Conservation (phyloP, 805 yeast genomes). For the Hanseniaspora thailandica region DNA sequence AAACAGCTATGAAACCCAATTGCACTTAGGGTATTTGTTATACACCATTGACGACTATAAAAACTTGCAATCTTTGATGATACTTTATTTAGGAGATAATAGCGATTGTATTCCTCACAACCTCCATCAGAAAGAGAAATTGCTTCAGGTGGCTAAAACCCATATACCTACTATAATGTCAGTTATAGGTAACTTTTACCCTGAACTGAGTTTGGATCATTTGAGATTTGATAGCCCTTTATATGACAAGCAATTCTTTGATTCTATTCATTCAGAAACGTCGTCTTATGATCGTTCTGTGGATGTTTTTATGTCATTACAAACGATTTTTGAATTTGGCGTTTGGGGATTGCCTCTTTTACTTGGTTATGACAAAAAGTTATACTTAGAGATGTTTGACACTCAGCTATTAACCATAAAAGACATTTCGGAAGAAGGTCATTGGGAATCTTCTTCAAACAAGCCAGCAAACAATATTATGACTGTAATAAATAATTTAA, state of each 20-base stretch:
- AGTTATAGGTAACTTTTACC: no score
- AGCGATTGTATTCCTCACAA: no score
- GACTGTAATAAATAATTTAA: constrained; percentile 63
- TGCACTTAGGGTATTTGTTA: not conserved
- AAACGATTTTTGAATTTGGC: constrained; percentile 4
- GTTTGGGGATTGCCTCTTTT: not conserved
- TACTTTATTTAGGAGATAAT: not conserved
- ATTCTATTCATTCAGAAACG: not conserved
- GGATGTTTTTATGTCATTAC: no score
- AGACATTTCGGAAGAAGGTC: constrained; percentile 70
- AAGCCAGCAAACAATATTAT: constrained; percentile 62
- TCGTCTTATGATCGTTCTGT: no score
- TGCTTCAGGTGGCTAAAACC: no score
- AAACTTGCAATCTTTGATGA: not conserved
- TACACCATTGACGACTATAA: not conserved
- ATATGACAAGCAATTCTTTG: not conserved
- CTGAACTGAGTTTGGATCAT: not conserved
- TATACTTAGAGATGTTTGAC: not conserved
- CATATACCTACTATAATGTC: no score
- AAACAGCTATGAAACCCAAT: not conserved
- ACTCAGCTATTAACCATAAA: constrained; percentile 27
- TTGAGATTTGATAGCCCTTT: not conserved
- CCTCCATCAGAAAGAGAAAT: no score
- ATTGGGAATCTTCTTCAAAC: constrained; percentile 70
- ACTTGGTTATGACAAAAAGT: constrained; percentile 4